These are phyloP conservation scores for Lactarius trivialis DNA, from an alignment of 768 basidiomycete species.

Conservation along the genomic window DNA sequence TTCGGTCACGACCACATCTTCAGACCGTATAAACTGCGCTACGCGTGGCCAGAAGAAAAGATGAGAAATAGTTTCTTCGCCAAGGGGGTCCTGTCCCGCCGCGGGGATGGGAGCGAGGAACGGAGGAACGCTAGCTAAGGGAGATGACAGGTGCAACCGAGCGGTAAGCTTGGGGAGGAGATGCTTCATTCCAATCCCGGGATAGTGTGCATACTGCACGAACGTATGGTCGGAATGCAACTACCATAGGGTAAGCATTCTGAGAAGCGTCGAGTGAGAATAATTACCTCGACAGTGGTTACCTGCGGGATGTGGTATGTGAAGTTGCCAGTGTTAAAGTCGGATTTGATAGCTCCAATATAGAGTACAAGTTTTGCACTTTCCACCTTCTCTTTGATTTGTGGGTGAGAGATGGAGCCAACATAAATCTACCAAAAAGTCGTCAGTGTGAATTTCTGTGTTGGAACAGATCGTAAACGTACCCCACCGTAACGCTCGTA, in stretches of 20 bases:
- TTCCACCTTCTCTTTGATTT: slow-evolving; percentile 67
- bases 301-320: slow-evolving; percentile 60
- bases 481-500: slow-evolving; percentile 76
- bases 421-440: slow-evolving; percentile 55
- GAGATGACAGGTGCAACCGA: slow-evolving; percentile 40
- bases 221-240: slow-evolving; percentile 69
- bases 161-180: slow-evolving; percentile 67
- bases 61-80: slow-evolving; percentile 56
- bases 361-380: slow-evolving; percentile 67
- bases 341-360: slow-evolving; percentile 61
- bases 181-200: slow-evolving; percentile 66
- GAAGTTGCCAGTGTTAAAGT: slow-evolving; percentile 89
- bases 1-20: slow-evolving; percentile 80
- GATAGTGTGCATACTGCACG: slow-evolving; percentile 57
- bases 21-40: slow-evolving; percentile 58
- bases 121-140: slow-evolving; percentile 41
- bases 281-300: slow-evolving; percentile 56
- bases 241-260: slow-evolving; percentile 32
- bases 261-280: neutral
- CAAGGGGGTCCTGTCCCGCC: slow-evolving; percentile 39
- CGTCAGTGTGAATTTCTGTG: slow-evolving; percentile 2
- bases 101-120: slow-evolving; percentile 31
- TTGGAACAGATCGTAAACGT: slow-evolving; percentile 27
- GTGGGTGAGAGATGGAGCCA: slow-evolving; percentile 61
- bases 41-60: slow-evolving; percentile 81